These are phyloP conservation scores for Halenospora varia DNA, from an alignment of 495 filamentous ascomycete species.

Conservation along the genomic window DNA sequence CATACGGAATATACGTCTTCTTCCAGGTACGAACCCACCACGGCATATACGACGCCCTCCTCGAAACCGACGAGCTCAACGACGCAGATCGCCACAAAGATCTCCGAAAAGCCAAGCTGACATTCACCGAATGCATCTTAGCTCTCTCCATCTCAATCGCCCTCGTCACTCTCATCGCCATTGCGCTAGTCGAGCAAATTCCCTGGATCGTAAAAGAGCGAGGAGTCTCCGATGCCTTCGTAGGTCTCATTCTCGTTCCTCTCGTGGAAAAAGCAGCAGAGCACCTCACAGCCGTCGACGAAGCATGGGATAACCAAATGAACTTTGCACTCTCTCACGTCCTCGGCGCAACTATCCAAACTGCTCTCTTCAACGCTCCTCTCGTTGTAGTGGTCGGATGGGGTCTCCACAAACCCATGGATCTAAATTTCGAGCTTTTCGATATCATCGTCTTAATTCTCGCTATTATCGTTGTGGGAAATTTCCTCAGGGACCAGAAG, in stretches of 20 bases:
- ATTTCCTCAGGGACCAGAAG: conserved; percentile 75
- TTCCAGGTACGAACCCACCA: conserved; percentile 86
- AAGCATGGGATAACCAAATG: conserved; percentile 83
- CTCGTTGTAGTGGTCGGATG: conserved; percentile 82
- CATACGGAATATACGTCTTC: conserved; percentile 72
- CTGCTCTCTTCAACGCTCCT: conserved; percentile 83
- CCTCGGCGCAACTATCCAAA: conserved; percentile 84
- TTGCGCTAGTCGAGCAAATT: conserved; percentile 80
- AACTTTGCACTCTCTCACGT: conserved; percentile 92
- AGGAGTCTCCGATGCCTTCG: conserved; percentile 70
- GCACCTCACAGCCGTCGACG: conserved; percentile 85
- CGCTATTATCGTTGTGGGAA: conserved; percentile 80
- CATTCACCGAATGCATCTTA: conserved; percentile 68
- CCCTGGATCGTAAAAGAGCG: conserved; percentile 56
- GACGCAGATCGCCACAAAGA: conserved; percentile 69
- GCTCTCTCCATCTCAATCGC: conserved; percentile 64
- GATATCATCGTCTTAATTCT: conserved; percentile 84
- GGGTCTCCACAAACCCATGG: conserved; percentile 68
- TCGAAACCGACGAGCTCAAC: conserved; percentile 66
- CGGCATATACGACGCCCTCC: conserved; percentile 65
- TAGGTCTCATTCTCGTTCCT: conserved; percentile 75
- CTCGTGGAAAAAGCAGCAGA: conserved; percentile 90
- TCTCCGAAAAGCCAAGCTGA: conserved; percentile 63
- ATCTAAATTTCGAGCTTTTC: conserved; percentile 84
- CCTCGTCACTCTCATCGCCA: conserved; percentile 75